Percentiles rank a stretch among this genome's conserved stretches.
These are phyloP conservation scores for Exophiala mesophila DNA, from an alignment of 2,329 filamentous ascomycete genomes.

Conservation along the genomic window DNA sequence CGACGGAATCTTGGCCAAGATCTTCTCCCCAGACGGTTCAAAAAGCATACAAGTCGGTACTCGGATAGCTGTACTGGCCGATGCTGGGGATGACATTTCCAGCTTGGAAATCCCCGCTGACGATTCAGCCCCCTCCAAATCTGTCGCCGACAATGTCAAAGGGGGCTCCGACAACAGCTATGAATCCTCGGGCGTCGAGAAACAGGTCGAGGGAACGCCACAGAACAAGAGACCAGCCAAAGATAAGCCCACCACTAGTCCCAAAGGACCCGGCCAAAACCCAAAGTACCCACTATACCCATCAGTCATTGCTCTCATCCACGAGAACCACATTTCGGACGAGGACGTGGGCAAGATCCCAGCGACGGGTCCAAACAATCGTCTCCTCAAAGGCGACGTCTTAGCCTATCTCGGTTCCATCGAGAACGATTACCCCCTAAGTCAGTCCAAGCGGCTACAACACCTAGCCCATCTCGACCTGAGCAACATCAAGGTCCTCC, in stretches of 20 bases:
- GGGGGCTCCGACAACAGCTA: constrained; percentile 16
- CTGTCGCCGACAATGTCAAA: constrained; percentile 22
- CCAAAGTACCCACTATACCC: constrained; percentile 55
- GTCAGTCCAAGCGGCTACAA: constrained; percentile 65
- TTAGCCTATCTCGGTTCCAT: constrained; percentile 83
- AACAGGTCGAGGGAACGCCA: constrained; percentile 24
- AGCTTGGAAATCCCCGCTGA: constrained; percentile 71
- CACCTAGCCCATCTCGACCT: constrained; percentile 83
- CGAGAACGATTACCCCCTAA: constrained; percentile 63
- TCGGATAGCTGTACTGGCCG: constrained; percentile 77
- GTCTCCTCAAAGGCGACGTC: constrained; percentile 91
- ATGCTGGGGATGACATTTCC: constrained; percentile 72
- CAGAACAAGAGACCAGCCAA: constrained; percentile 20
- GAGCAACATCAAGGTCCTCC: constrained; percentile 83
- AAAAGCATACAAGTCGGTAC: constrained; percentile 74
- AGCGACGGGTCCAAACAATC: constrained; percentile 79
- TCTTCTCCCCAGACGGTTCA: constrained; percentile 63
- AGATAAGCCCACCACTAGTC: constrained; percentile 21
- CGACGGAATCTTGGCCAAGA: constrained; percentile 80
- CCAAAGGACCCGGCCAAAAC: constrained; percentile 33
- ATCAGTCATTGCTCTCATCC: constrained; percentile 76
- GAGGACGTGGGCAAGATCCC: constrained; percentile 75
- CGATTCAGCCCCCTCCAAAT: constrained; percentile 35
- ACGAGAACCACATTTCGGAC: constrained; percentile 69
- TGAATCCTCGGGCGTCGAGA: constrained; percentile 24